Conservation (phyloP, 805 yeast genomes). For the Suhomyces tanzawaensis region DNA sequence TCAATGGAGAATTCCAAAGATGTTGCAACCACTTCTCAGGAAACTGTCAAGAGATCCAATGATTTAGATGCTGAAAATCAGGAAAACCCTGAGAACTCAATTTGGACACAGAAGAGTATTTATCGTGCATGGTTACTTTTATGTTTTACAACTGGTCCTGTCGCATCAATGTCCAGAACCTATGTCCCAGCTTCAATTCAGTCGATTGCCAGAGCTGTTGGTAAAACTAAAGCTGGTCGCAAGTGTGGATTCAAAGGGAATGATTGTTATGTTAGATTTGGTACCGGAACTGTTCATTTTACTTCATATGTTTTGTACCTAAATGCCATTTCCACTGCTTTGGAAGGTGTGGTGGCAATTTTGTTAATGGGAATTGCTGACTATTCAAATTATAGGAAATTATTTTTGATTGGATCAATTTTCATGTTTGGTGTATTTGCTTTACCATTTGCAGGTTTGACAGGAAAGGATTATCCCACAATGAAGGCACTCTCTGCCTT, state of each 20-base stretch:
- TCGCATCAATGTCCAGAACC: slow-evolving; percentile 38
- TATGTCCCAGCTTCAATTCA: slow-evolving; percentile 42
- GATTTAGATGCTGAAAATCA: slow-evolving; percentile 4
- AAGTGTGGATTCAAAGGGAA: slow-evolving; percentile 28
- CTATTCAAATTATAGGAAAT: slow-evolving; percentile 35
- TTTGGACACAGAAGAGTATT: slow-evolving; percentile 19
- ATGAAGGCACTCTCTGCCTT: slow-evolving; percentile 27
- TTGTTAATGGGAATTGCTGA: slow-evolving; percentile 41
- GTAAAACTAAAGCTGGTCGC: slow-evolving; percentile 22
- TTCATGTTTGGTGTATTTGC: slow-evolving; percentile 32
- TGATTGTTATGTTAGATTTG: slow-evolving; percentile 38
- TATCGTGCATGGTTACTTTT: slow-evolving; percentile 36
- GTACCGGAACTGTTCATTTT: slow-evolving; percentile 30
- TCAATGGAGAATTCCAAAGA: too few species aligned
- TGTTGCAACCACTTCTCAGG: too few species aligned
- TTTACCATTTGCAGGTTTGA: slow-evolving; percentile 34
- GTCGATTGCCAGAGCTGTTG: slow-evolving; percentile 32
- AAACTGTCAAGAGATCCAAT: too few species aligned
- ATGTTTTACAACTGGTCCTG: slow-evolving; percentile 43
- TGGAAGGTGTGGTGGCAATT: slow-evolving; percentile 37
- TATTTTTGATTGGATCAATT: slow-evolving; percentile 30
- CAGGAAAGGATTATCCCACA: slow-evolving; percentile 15
- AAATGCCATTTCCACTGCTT: slow-evolving; percentile 34
- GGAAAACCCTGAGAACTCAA: too few species aligned
- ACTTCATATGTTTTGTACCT: slow-evolving; percentile 38